Base-by-base conservation (phyloP, 805 yeast genomes). In the Saccharomyces jurei region DNA sequence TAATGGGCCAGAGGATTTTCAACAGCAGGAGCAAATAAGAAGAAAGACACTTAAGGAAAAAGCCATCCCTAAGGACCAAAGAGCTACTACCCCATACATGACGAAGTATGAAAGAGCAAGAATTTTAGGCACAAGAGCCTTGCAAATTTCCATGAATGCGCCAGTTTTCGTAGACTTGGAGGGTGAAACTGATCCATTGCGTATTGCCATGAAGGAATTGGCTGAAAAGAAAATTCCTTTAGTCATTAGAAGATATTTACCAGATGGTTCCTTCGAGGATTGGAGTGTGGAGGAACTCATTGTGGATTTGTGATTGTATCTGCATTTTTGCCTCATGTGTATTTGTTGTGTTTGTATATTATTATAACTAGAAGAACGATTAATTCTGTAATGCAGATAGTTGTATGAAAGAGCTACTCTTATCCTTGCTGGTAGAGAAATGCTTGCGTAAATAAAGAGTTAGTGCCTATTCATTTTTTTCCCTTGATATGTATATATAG, bases 241-340 rank as follows among this genome's bases (percentile, higher is more conserved):
- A 64, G 96, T 95, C 49, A 88, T 94, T 50, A 83, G 99, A 80
- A 81, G 99, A 73, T 95, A 89, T 69, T 79, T 94, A 63, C 99
- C 99, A 2, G 99, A 95, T 69, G 96, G 98, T 5, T 82, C 95
- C 52, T 92, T 83, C 66, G 99, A 94, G 74, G 99, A 94, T 70
- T 94, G 99, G 99, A 96, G 97, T 52, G 94, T 96, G 66, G 98
- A 94, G 71, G 99, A 94, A 74, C 80, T 94, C 67, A 91, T 94
- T 68, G 88, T 91, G 54, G 98, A 94, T 71, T 82, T 78, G 65
- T 82, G 74, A 67, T 51, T 41, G 49, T 27, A 41, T 51, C 30
- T 49, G 36, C 36, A 46, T 46, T 46, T 46, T 26, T 26, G 6
- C 28, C 21, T 9, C 8, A 22, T 46, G 49, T 27, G 30, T 46